Evolutionary conservation across 108 stramenopile genomes (phyloP).

Genomic region (Licmophora abbreviata): DNA sequence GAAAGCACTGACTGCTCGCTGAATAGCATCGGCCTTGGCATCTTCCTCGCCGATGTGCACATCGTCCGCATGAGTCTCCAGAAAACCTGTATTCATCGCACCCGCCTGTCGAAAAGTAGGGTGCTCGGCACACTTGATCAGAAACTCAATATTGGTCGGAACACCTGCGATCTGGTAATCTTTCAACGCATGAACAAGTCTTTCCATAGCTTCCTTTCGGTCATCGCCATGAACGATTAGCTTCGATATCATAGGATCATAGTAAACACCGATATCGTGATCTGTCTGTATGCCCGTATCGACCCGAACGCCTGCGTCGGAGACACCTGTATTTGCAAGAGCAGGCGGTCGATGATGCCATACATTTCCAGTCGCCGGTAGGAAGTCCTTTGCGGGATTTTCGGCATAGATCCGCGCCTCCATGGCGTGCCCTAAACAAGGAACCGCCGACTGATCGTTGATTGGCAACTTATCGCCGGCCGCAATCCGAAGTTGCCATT

Average conservation of each 20-base stretch:
- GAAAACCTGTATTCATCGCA: conserved; percentile 76
- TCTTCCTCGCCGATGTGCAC: conserved; percentile 6
- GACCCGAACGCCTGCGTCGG: conserved; percentile 43
- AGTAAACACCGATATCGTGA: conserved; percentile 80
- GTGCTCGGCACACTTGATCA: conserved; percentile 64
- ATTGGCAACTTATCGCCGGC: conserved; percentile 50
- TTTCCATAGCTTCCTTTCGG: conserved; percentile 42
- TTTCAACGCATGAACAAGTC: conserved; percentile 44
- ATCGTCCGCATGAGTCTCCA: conserved; percentile 49
- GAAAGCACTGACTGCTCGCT: conserved; percentile 36
- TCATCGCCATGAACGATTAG: conserved; percentile 63
- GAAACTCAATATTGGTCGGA: conserved; percentile 83
- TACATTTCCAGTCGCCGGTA: conserved; percentile 81
- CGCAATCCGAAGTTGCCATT: conserved; percentile 65
- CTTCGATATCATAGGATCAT: conserved; percentile 98
- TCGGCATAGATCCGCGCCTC: conserved; percentile 97
- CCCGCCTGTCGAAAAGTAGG: conserved; percentile 53
- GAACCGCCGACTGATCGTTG: conserved; percentile 18
- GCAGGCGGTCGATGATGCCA: conserved; percentile 40
- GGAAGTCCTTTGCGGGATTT: conserved; percentile 86
- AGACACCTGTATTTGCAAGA: conserved; percentile 31
- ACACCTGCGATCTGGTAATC: conserved; percentile 77
- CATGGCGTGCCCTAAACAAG: conserved; percentile 57
- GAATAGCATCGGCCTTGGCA: conserved; percentile 7
- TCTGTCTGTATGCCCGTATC: conserved; percentile 89